A percentile compares a stretch with the other conserved stretches of the same genome.
Evolutionary conservation across 495 filamentous ascomycete species (phyloP).

Genomic region (Hypoxylon fragiforme): DNA sequence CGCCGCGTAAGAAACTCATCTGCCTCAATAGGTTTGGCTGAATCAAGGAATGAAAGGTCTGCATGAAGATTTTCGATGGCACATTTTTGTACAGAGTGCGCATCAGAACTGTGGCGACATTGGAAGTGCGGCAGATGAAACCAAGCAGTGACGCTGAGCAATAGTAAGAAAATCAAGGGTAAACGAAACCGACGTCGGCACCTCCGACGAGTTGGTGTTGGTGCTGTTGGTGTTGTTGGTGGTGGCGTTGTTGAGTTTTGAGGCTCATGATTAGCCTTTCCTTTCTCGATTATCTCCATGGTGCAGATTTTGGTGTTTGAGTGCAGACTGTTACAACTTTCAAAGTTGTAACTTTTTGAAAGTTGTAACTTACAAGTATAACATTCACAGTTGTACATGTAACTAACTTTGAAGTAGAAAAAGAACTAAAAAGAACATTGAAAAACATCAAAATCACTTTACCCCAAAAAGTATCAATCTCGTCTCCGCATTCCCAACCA

Average conservation of each 20-base stretch:
- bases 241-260: neutral
- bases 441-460: too few species aligned
- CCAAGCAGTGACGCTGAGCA: neutral
- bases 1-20: slow-evolving; percentile 51
- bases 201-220: too few species aligned
- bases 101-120: neutral
- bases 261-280: neutral
- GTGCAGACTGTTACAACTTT: too few species aligned
- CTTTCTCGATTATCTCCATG: neutral
- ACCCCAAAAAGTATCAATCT: too few species aligned
- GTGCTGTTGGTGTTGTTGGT: too few species aligned
- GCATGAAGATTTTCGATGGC: slow-evolving; percentile 49
- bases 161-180: neutral
- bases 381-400: neutral
- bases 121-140: neutral
- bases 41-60: slow-evolving; percentile 51
- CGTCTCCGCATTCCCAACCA: too few species aligned
- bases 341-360: too few species aligned
- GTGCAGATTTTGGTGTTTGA: neutral
- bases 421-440: too few species aligned
- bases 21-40: slow-evolving; percentile 43
- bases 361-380: too few species aligned
- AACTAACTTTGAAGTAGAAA: too few species aligned
- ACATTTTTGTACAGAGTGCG: slow-evolving; percentile 45
- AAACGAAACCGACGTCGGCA: neutral